phyloP scores from a whole-genome alignment of 306 rosid genomes.

The Quercus suber region DNA sequence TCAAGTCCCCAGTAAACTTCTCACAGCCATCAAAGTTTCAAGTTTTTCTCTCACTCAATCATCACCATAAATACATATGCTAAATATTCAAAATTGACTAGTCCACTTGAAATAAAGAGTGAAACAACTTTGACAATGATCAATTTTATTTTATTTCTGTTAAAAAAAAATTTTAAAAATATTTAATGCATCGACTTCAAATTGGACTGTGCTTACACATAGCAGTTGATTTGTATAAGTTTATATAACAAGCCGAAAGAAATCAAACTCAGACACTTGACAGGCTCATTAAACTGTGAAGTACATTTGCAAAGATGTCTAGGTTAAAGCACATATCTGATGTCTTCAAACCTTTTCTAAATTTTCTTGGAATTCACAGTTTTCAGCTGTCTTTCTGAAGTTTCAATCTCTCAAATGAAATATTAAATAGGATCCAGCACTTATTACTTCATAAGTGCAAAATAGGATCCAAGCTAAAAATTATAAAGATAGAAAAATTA shows the following conservation, averaged over 20 bases:
- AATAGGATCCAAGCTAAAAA: neutral
- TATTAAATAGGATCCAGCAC: constrained; percentile 1
- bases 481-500: neutral
- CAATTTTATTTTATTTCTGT: neutral
- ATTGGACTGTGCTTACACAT: neutral
- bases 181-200: neutral
- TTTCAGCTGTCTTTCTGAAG: neutral
- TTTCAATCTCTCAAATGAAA: neutral
- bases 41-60: neutral
- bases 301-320: neutral
- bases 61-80: neutral
- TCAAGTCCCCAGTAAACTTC: no score
- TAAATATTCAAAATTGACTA: neutral
- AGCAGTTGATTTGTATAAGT: neutral
- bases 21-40: no score
- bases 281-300: neutral
- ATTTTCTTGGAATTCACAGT: neutral
- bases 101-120: neutral
- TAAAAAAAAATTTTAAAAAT: neutral
- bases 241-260: neutral
- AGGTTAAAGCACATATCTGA: neutral
- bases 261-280: neutral
- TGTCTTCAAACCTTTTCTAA: neutral
- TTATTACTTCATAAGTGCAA: constrained; percentile 5
- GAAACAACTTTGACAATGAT: neutral